phyloP scores from a whole-genome alignment of 305 asterid genomes.

The Fraxinus albicans region DNA sequence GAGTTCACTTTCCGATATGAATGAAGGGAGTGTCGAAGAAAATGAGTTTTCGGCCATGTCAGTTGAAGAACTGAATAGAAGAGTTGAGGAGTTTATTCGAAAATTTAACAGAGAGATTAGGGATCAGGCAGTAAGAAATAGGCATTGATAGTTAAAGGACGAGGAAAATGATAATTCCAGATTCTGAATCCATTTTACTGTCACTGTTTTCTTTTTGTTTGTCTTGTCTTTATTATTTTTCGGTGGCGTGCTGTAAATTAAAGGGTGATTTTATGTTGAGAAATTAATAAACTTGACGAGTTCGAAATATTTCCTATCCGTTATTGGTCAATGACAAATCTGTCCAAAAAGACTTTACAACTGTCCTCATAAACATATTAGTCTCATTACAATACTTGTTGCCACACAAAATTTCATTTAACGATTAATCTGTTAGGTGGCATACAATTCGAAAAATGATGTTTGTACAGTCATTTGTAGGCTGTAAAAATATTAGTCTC shows the following conservation, averaged over 20 bases:
- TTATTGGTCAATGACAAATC: not conserved
- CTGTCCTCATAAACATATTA: too few species aligned
- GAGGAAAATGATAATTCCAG: not conserved
- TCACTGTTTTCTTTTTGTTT: not conserved
- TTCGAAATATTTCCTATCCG: not conserved
- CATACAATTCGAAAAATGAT: too few species aligned
- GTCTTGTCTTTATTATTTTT: not conserved
- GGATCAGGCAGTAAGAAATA: constrained; percentile 39
- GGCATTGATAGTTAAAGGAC: not conserved
- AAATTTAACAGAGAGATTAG: constrained; percentile 47
- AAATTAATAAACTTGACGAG: not conserved
- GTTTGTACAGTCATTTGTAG: too few species aligned
- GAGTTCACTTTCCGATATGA: constrained; percentile 37
- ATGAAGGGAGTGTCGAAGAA: constrained; percentile 28
- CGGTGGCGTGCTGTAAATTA: not conserved
- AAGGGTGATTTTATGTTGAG: not conserved
- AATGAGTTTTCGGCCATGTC: constrained; percentile 56
- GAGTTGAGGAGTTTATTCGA: constrained; percentile 47
- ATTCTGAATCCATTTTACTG: not conserved
- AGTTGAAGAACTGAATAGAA: constrained; percentile 55
- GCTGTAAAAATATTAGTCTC: too few species aligned
- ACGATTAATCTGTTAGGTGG: too few species aligned
- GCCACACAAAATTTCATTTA: not conserved
- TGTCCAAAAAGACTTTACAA: not conserved
- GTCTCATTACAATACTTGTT: not conserved